Evolutionary conservation across 2,329 filamentous ascomycete genomes (phyloP), one percentile per base, ranked within the genome.

Genomic region (Hypoxylon sp.): DNA sequence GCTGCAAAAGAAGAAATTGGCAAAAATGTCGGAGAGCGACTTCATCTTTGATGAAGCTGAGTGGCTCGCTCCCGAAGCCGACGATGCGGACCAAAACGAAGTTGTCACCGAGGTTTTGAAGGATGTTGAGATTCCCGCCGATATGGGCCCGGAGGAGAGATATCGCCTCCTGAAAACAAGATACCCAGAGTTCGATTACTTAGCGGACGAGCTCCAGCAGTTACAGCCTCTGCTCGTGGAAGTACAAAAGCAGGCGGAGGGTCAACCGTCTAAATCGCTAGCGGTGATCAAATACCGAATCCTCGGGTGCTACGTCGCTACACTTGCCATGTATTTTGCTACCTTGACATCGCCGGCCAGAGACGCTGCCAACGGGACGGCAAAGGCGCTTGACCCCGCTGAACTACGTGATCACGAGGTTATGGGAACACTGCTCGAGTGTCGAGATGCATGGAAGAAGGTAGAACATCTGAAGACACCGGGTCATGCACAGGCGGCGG

Each of bases 321-420:
- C 93, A 1, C 85, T 99, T 72, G 91, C 92, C 53, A 94, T 97
- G 89, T 99, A 99, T 80, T 97, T 99, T 79, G 93, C 94, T 39
- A 87, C 98, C 37, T 83, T 99, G n/a, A 93, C 93, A 10, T 97
- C 93, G 0, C 91, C 93, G 0, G 87, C 90, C 1, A 85, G 90
- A 54, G 88, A 90, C 65, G 82, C 83, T 0, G 80, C 83, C 0
- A 81, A 84, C 37, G 85, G 84, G 6, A 80, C 82, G 0, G 80
- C 82, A 11, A 86, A 89, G 65, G 86, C 93, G 0, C 81, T 97
- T 70, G 87, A 92, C 60, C 92, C 95, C 4, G 84, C 86, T n/a
- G 90, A 97, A 73, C 82, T 99, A 46, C 90, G 93, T 67, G 93
- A 97, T 58, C 96, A 99, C 79, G 90, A 93, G 13, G 88, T 99